Percentiles rank a stretch among this genome's conserved stretches.
These are phyloP conservation scores for Fusarium sp. DNA, from an alignment of 2,329 filamentous ascomycete species.

Conservation along the genomic window DNA sequence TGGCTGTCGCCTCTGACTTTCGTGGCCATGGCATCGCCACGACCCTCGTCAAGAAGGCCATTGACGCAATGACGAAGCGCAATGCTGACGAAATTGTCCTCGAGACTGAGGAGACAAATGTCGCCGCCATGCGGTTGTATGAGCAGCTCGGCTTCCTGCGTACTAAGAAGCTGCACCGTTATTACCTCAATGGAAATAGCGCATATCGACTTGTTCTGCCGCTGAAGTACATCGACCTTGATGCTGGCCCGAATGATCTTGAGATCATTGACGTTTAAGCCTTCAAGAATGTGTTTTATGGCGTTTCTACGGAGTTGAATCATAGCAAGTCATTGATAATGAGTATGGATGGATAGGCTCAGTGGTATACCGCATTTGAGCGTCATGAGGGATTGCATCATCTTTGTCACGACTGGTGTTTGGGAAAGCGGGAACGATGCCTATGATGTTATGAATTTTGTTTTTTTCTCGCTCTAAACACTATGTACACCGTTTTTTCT, in stretches of 20 bases:
- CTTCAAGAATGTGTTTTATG: constrained; percentile 4
- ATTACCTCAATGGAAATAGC: constrained; percentile 96
- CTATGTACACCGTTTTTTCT: constrained; percentile 4
- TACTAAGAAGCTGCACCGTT: constrained; percentile 92
- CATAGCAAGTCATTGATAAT: neutral
- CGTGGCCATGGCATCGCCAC: constrained; percentile 91
- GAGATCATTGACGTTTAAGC: constrained; percentile 48
- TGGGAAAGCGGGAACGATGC: constrained; percentile 19
- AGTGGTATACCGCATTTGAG: constrained; percentile 19
- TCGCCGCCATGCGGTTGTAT: constrained; percentile 90
- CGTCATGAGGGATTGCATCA: constrained; percentile 19
- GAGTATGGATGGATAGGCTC: constrained; percentile 1
- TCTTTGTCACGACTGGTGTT: constrained; percentile 28
- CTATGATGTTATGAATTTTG: constrained; percentile 35
- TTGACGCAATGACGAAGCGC: constrained; percentile 87
- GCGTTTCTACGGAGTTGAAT: constrained; percentile 9
- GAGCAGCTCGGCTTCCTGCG: constrained; percentile 91
- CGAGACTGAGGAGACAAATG: constrained; percentile 95
- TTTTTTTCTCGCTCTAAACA: constrained; percentile 5
- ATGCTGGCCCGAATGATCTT: constrained; percentile 55
- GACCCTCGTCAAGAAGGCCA: constrained; percentile 86
- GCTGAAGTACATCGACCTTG: constrained; percentile 69
- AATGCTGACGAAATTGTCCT: constrained; percentile 94
- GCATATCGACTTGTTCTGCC: constrained; percentile 90
- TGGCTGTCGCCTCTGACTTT: constrained; percentile 86